These are phyloP conservation scores for Sclerotinia spermophila DNA, from an alignment of 2,329 filamentous ascomycete species.

Conservation along the genomic window DNA sequence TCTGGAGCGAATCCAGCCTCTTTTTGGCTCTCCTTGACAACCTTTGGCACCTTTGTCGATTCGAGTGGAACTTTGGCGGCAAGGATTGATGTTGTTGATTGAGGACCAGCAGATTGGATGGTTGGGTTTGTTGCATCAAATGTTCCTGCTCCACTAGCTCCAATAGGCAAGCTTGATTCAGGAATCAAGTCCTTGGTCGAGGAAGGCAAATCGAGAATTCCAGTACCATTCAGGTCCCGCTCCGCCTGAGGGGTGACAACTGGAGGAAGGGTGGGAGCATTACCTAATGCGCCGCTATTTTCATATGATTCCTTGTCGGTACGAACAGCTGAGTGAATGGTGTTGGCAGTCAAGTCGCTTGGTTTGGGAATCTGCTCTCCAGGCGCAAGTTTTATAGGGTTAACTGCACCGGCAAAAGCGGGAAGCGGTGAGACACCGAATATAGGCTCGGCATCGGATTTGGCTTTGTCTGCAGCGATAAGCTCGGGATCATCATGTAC, in stretches of 20 bases:
- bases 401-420: constrained; percentile 61
- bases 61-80: constrained; percentile 44
- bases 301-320: constrained; percentile 85
- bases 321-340: constrained; percentile 66
- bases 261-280: constrained; percentile 34
- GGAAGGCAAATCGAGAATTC: constrained; percentile 50
- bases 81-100: constrained; percentile 42
- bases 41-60: constrained; percentile 50
- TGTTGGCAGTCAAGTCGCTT: constrained; percentile 61
- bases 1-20: constrained; percentile 63
- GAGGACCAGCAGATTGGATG: constrained; percentile 50
- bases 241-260: constrained; percentile 43
- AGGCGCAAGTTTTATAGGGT: constrained; percentile 74
- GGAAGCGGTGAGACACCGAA: constrained; percentile 61
- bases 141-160: constrained; percentile 41
- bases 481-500: constrained; percentile 79
- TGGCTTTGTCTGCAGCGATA: constrained; percentile 49
- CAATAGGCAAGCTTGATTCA: constrained; percentile 74
- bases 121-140: constrained; percentile 52
- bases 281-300: constrained; percentile 61
- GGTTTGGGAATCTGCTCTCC: constrained; percentile 76
- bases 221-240: constrained; percentile 34
- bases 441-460: constrained; percentile 41
- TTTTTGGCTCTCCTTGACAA: constrained; percentile 70
- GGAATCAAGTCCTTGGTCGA: constrained; percentile 67